These are phyloP conservation scores for Sporothrix luriei DNA, from an alignment of 2,329 filamentous ascomycete species.

Conservation along the genomic window DNA sequence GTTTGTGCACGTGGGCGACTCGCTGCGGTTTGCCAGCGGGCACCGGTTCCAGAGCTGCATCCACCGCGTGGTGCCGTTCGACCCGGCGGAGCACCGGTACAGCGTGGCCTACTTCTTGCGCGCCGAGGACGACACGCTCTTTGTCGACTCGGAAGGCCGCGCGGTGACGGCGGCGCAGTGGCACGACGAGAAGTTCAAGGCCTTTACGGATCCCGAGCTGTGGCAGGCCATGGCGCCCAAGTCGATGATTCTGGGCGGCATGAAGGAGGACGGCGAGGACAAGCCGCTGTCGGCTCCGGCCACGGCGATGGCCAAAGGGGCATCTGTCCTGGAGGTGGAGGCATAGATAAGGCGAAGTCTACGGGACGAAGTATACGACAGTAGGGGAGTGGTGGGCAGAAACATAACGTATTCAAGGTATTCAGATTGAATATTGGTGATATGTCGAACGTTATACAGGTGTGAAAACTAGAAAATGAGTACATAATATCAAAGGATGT, in stretches of 20 bases:
- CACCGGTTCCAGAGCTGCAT: slow-evolving; percentile 60
- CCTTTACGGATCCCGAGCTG: slow-evolving; percentile 44
- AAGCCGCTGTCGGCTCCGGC: slow-evolving; percentile 35
- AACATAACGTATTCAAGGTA: too few relatives aligned
- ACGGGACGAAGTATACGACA: background rate
- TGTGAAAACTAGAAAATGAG: too few relatives aligned
- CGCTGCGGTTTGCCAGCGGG: slow-evolving; percentile 57
- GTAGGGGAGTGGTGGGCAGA: too few relatives aligned
- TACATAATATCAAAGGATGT: too few relatives aligned
- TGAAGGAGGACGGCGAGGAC: slow-evolving; percentile 48
- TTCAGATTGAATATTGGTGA: too few relatives aligned
- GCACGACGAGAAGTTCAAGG: slow-evolving; percentile 59
- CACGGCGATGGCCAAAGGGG: background rate
- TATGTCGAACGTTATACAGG: too few relatives aligned
- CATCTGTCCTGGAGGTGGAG: background rate
- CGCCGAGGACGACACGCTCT: slow-evolving; percentile 59
- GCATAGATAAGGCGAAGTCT: background rate
- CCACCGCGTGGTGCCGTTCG: slow-evolving; percentile 58
- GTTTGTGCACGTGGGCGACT: slow-evolving; percentile 62
- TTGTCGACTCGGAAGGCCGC: slow-evolving; percentile 57
- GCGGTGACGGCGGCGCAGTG: slow-evolving; percentile 57
- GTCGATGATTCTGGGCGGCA: slow-evolving; percentile 55
- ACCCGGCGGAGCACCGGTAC: slow-evolving; percentile 58
- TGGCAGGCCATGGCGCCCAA: slow-evolving; percentile 52
- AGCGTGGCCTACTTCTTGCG: slow-evolving; percentile 62